Percentiles rank a stretch among this genome's conserved stretches.
These are phyloP conservation scores for Glycine latifolia DNA, from an alignment of 306 rosid species.

Conservation along the genomic window DNA sequence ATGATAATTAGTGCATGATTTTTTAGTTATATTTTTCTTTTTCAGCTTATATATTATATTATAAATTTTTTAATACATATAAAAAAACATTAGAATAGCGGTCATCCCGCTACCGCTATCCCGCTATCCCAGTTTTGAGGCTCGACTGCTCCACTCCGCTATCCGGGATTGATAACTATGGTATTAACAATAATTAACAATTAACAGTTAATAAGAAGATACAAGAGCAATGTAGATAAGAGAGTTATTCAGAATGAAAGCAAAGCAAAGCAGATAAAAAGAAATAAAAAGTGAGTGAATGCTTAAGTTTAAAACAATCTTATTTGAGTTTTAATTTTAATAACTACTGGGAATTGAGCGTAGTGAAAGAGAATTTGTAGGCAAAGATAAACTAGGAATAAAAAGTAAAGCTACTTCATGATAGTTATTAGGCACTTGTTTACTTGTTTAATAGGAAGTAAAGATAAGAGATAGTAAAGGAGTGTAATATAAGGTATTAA, in stretches of 20 bases:
- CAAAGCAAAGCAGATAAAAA: background rate
- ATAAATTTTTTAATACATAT: no score
- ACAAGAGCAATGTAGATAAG: background rate
- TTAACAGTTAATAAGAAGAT: background rate
- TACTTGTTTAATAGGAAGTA: background rate
- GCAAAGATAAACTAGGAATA: background rate
- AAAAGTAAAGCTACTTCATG: background rate
- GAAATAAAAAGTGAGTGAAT: background rate
- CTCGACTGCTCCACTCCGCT: no score
- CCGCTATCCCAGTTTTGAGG: no score
- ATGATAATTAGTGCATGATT: no score
- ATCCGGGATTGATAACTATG: no score
- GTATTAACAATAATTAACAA: background rate
- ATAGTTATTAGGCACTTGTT: no score
- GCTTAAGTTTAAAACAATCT: background rate
- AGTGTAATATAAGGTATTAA: background rate
- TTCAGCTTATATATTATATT: no score
- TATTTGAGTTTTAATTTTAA: background rate
- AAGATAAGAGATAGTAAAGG: background rate
- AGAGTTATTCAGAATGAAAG: background rate
- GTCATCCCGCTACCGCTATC: no score
- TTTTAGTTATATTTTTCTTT: no score
- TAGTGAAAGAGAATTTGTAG: background rate
- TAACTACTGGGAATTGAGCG: background rate
- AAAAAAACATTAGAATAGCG: no score